phyloP scores from a whole-genome alignment of 306 rosid genomes.

The Alnus glutinosa region DNA sequence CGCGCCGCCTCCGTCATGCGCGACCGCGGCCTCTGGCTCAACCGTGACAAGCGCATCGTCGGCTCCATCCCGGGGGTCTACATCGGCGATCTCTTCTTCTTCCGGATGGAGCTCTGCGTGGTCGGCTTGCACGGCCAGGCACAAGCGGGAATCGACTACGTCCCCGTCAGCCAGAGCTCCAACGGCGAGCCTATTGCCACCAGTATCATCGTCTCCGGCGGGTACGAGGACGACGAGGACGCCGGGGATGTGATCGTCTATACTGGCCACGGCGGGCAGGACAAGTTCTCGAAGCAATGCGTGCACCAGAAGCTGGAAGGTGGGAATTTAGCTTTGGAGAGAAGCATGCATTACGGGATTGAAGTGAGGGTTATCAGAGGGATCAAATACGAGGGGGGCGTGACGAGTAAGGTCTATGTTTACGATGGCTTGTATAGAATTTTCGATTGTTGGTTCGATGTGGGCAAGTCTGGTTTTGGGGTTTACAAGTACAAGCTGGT shows the following conservation, averaged over 20 bases:
- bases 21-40: constrained; percentile 74
- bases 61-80: constrained; percentile 88
- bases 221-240: constrained; percentile 88
- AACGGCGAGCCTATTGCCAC: constrained; percentile 95
- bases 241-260: constrained; percentile 78
- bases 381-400: constrained; percentile 45
- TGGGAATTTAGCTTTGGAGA: constrained; percentile 89
- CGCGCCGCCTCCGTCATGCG: constrained; percentile 63
- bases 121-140: constrained; percentile 90
- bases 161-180: constrained; percentile 77
- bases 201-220: constrained; percentile 88
- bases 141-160: constrained; percentile 93
- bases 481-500: constrained; percentile 77
- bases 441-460: constrained; percentile 82
- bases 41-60: constrained; percentile 84
- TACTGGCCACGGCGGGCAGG: constrained; percentile 97
- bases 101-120: constrained; percentile 82
- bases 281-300: constrained; percentile 68
- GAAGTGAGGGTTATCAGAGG: constrained; percentile 95
- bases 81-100: constrained; percentile 79
- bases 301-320: constrained; percentile 85
- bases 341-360: constrained; percentile 91
- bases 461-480: constrained; percentile 93
- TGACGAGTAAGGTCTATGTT: constrained; percentile 70
- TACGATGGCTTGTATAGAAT: constrained; percentile 91